phyloP scores from a whole-genome alignment of 805 yeast genomes.

The Candida broadrunensis region DNA sequence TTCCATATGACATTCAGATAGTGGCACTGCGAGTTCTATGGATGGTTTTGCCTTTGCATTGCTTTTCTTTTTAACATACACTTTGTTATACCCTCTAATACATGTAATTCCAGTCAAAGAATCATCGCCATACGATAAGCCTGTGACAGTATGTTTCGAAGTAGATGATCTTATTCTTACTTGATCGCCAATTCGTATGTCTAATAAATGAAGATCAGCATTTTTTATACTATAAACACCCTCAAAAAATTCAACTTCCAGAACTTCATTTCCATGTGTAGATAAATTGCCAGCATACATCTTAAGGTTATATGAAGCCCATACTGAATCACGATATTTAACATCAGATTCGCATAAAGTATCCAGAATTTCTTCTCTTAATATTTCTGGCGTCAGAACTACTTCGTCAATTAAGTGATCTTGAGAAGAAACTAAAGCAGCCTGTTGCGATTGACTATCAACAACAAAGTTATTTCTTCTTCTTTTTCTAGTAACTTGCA shows the following conservation, averaged over 20 bases:
- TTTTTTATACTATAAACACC: constrained; percentile 31
- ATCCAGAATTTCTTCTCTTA: constrained; percentile 12
- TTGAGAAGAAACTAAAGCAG: no score
- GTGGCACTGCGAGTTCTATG: constrained; percentile 18
- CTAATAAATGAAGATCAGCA: constrained; percentile 44
- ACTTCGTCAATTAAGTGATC: no score
- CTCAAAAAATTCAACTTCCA: constrained; percentile 40
- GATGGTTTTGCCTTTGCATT: constrained; percentile 5
- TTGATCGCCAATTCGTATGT: constrained; percentile 55
- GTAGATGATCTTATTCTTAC: constrained; percentile 30
- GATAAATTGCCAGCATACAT: constrained; percentile 49
- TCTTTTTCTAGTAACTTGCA: constrained; percentile 5
- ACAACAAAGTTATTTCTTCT: constrained; percentile 8
- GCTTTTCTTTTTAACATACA: constrained; percentile 30
- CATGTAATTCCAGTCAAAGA: constrained; percentile 41
- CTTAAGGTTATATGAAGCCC: constrained; percentile 50
- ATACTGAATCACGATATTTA: constrained; percentile 35
- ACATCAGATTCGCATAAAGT: constrained; percentile 11
- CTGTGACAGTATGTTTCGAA: constrained; percentile 38
- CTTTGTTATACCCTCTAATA: constrained; percentile 58
- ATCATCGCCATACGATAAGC: constrained; percentile 23
- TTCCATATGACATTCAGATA: constrained; percentile 38
- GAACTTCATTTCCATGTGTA: constrained; percentile 20
- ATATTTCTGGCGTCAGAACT: neutral
- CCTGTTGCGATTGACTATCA: constrained; percentile 13